phyloP scores from a whole-genome alignment of 139 green algal species.

The Haematococcus lacustris region DNA sequence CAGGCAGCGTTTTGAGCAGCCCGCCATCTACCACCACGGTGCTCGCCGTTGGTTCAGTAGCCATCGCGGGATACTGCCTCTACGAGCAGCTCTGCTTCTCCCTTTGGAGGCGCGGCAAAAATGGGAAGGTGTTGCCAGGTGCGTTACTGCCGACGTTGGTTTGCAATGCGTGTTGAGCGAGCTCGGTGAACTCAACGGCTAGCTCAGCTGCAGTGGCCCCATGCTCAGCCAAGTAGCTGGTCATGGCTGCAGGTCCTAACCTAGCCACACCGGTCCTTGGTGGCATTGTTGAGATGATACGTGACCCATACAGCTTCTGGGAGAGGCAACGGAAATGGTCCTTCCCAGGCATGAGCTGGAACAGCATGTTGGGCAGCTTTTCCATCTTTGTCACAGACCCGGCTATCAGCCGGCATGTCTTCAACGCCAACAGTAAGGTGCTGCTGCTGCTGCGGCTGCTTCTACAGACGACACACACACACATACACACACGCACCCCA shows the following conservation, averaged over 20 bases:
- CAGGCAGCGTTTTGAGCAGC: no score
- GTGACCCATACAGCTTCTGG: conserved; percentile 62
- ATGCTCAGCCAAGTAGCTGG: background rate
- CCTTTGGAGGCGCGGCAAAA: conserved; percentile 14
- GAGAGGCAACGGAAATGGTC: conserved; percentile 43
- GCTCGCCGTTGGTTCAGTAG: conserved; percentile 18
- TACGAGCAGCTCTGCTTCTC: conserved; percentile 56
- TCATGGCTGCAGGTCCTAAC: background rate
- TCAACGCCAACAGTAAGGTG: conserved; percentile 46
- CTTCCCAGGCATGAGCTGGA: conserved; percentile 62
- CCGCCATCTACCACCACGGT: conserved; percentile 8
- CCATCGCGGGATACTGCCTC: conserved; percentile 28
- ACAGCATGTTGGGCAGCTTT: conserved; percentile 64
- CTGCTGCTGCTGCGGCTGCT: background rate
- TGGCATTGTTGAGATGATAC: conserved; percentile 72
- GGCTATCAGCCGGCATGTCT: conserved; percentile 56
- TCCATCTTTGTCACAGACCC: conserved; percentile 76
- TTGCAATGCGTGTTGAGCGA: background rate
- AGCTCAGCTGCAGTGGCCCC: background rate
- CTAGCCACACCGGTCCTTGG: conserved; percentile 57
- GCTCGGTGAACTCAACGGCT: background rate
- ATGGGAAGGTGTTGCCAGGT: conserved; percentile 10
- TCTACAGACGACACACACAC: background rate
- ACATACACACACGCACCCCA: no score
- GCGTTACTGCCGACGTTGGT: background rate